Conservation (phyloP, 164 flowering plant species). For the Litsea cubeba region DNA sequence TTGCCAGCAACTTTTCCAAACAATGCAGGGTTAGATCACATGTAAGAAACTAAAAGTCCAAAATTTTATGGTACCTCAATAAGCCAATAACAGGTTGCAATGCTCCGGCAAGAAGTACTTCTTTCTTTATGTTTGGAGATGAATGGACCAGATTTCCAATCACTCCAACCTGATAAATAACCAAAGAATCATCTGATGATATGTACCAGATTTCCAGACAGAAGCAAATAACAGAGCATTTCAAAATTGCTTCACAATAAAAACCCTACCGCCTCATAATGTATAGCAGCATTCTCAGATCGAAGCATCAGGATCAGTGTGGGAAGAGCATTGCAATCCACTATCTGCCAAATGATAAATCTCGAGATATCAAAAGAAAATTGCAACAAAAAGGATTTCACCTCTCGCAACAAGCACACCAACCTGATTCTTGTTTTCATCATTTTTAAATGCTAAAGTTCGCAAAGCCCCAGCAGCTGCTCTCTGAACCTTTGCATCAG, state of each 20-base stretch:
- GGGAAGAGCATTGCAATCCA: conserved; percentile 96
- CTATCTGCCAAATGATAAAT: conserved; percentile 55
- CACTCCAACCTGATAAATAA: conserved; percentile 78
- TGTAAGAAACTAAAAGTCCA: neutral
- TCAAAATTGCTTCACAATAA: neutral
- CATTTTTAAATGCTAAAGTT: conserved; percentile 96
- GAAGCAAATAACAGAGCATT: neutral
- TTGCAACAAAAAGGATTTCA: conserved; percentile 6
- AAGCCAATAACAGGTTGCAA: conserved; percentile 94
- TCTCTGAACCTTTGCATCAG: conserved; percentile 90
- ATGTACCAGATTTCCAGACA: neutral
- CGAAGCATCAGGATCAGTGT: conserved; percentile 89
- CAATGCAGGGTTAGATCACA: neutral
- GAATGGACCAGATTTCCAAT: conserved; percentile 98
- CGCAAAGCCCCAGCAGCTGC: conserved; percentile 98
- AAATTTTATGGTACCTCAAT: conserved; percentile 49
- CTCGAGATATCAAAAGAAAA: neutral
- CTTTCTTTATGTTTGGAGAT: conserved; percentile 91
- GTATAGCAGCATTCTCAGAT: conserved; percentile 93
- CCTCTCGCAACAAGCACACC: neutral
- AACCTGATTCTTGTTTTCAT: conserved; percentile 97
- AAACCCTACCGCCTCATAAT: conserved; percentile 88
- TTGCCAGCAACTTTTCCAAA: too few relatives aligned
- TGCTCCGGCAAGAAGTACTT: conserved; percentile 95
- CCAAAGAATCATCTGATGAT: conserved; percentile 1